A percentile compares a stretch with the other conserved stretches of the same genome.
phyloP scores from a whole-genome alignment of 495 filamentous ascomycete genomes.

The Hypoxylon crocopeplum region DNA sequence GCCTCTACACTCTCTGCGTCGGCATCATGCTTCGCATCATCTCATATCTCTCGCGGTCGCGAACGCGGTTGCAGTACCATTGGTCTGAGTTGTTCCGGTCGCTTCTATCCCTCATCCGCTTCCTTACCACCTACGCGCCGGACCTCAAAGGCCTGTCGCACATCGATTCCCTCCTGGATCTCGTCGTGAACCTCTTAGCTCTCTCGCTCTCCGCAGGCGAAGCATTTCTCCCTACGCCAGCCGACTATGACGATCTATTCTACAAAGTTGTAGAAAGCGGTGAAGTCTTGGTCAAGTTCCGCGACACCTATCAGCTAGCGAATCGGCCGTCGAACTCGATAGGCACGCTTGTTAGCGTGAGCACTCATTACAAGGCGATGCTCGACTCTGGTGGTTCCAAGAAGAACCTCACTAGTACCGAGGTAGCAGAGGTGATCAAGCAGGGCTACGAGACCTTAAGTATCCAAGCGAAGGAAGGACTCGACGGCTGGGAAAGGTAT shows the following conservation, averaged over 20 bases:
- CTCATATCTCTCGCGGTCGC: constrained; percentile 80
- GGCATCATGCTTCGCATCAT: constrained; percentile 81
- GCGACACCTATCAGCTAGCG: constrained; percentile 70
- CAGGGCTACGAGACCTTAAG: constrained; percentile 93
- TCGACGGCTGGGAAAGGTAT: constrained; percentile 80
- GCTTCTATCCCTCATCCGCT: constrained; percentile 86
- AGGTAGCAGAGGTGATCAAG: constrained; percentile 91
- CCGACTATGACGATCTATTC: constrained; percentile 93
- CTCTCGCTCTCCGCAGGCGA: constrained; percentile 88
- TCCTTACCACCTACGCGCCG: constrained; percentile 82
- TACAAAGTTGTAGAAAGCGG: constrained; percentile 97
- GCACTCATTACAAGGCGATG: constrained; percentile 83
- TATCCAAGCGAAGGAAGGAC: constrained; percentile 81
- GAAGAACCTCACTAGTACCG: constrained; percentile 76
- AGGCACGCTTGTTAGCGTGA: constrained; percentile 82
- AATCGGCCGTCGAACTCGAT: constrained; percentile 70
- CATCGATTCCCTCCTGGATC: constrained; percentile 66
- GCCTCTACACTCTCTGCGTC: constrained; percentile 81
- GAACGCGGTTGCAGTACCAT: constrained; percentile 82
- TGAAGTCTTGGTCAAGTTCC: constrained; percentile 82
- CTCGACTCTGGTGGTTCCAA: constrained; percentile 67
- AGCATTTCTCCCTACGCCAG: constrained; percentile 86
- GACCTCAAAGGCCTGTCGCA: constrained; percentile 71
- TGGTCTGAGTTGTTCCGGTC: constrained; percentile 96
- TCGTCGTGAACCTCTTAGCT: constrained; percentile 83